phyloP scores from a whole-genome alignment of 345 rosid genomes.

The Syzygium aqueum region DNA sequence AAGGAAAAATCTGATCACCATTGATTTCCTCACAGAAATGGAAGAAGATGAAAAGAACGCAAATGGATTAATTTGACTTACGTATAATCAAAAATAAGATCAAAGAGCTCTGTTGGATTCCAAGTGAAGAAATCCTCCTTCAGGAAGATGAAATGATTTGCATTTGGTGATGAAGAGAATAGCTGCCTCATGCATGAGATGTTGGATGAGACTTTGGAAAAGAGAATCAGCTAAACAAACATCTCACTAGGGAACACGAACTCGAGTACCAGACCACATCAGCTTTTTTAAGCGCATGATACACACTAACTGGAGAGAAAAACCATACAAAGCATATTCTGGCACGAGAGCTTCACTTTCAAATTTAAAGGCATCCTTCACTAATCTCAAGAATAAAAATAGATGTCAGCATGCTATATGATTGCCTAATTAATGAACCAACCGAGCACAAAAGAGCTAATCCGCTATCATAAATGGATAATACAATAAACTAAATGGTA shows the following conservation, averaged over 20 bases:
- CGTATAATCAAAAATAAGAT: slow-evolving; percentile 82
- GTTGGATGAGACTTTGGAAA: background rate
- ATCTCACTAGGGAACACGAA: background rate
- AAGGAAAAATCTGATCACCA: background rate
- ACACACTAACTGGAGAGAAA: background rate
- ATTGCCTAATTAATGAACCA: background rate
- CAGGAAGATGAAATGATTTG: slow-evolving; percentile 38
- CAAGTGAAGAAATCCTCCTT: slow-evolving; percentile 73
- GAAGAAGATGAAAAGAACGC: background rate
- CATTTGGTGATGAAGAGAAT: slow-evolving; percentile 46
- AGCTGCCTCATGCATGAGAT: slow-evolving; percentile 26
- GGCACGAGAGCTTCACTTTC: background rate
- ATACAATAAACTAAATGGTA: background rate
- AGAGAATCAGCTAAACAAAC: background rate
- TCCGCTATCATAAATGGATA: background rate
- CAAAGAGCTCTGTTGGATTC: slow-evolving; percentile 52
- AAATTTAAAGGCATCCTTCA: background rate
- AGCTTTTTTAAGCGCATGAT: background rate
- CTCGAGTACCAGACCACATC: background rate
- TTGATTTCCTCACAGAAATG: background rate
- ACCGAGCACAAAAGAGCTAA: background rate
- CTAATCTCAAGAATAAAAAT: background rate
- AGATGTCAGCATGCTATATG: background rate
- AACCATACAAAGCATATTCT: background rate
- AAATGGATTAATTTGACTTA: slow-evolving; percentile 18